Conservation (phyloP, 2,329 filamentous ascomycete genomes). For the Ceratocystis ficicola region DNA sequence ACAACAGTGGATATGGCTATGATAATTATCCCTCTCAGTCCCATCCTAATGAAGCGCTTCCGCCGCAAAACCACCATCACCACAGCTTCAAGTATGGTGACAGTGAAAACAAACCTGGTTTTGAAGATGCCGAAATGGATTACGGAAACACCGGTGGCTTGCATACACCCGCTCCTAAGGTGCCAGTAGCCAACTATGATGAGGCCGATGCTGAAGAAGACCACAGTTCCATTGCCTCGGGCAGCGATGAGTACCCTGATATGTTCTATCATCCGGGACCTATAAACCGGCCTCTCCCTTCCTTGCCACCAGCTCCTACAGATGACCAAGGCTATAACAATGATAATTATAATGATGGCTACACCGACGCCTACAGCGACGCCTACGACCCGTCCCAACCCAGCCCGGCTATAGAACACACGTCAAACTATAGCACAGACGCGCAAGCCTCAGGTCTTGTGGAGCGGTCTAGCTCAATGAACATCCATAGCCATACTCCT, state of each 20-base stretch:
- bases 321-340: slow-evolving; percentile 7
- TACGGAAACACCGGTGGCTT: slow-evolving; percentile 83
- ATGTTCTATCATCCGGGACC: slow-evolving; percentile 89
- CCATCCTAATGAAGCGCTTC: slow-evolving; percentile 24
- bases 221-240: slow-evolving; percentile 45
- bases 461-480: slow-evolving; percentile 68
- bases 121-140: slow-evolving; percentile 61
- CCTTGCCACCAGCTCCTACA: slow-evolving; percentile 39
- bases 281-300: slow-evolving; percentile 50
- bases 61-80: neutral
- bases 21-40: neutral
- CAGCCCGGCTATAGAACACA: neutral
- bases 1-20: neutral
- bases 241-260: slow-evolving; percentile 63
- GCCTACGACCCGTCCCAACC: neutral
- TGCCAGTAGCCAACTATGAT: slow-evolving; percentile 83
- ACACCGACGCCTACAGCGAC: neutral
- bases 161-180: slow-evolving; percentile 58
- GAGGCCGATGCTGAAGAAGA: slow-evolving; percentile 95
- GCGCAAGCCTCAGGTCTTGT: slow-evolving; percentile 13
- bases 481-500: slow-evolving; percentile 69
- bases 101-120: slow-evolving; percentile 31
- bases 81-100: slow-evolving; percentile 13
- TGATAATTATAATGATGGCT: neutral
- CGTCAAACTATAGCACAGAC: slow-evolving; percentile 30